Percentiles rank a stretch among this genome's conserved stretches.
Conservation (phyloP, 768 basidiomycete species). For the Suillus plorans region DNA sequence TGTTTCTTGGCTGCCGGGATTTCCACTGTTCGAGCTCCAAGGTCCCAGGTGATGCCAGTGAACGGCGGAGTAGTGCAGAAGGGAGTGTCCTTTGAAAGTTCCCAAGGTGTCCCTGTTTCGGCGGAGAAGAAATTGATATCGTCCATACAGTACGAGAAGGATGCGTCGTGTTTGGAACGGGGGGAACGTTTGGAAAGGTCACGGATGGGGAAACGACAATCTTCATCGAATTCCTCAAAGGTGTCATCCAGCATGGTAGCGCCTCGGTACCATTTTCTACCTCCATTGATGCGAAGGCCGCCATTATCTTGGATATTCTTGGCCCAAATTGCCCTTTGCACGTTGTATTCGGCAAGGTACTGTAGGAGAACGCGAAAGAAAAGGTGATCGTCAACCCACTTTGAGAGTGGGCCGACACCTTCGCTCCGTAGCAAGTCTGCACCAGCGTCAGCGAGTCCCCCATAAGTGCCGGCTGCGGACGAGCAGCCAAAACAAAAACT, state of each 20-base stretch:
- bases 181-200: slow-evolving; percentile 25
- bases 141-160: slow-evolving; percentile 21
- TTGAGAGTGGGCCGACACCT: slow-evolving; percentile 22
- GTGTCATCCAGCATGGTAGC: slow-evolving; percentile 13
- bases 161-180: slow-evolving; percentile 15
- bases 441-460: slow-evolving; percentile 22
- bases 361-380: slow-evolving; percentile 11
- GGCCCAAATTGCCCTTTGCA: background rate
- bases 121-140: slow-evolving; percentile 38
- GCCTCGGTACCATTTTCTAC: slow-evolving; percentile 29
- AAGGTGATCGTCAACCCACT: slow-evolving; percentile 28
- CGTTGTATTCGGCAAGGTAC: slow-evolving; percentile 10
- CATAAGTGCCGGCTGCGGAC: slow-evolving; percentile 24
- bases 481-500: slow-evolving; percentile 25
- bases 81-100: background rate
- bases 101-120: too few species aligned
- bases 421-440: slow-evolving; percentile 11
- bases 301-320: slow-evolving; percentile 11
- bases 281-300: slow-evolving; percentile 30
- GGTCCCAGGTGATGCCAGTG: slow-evolving; percentile 34
- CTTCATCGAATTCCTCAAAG: slow-evolving; percentile 34
- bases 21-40: slow-evolving; percentile 1
- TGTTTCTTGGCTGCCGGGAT: background rate
- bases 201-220: slow-evolving; percentile 18
- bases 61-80: slow-evolving; percentile 23